Evolutionary conservation across 2,329 filamentous ascomycete species (phyloP).

Genomic region (Lasiodiplodia hormozganensis): DNA sequence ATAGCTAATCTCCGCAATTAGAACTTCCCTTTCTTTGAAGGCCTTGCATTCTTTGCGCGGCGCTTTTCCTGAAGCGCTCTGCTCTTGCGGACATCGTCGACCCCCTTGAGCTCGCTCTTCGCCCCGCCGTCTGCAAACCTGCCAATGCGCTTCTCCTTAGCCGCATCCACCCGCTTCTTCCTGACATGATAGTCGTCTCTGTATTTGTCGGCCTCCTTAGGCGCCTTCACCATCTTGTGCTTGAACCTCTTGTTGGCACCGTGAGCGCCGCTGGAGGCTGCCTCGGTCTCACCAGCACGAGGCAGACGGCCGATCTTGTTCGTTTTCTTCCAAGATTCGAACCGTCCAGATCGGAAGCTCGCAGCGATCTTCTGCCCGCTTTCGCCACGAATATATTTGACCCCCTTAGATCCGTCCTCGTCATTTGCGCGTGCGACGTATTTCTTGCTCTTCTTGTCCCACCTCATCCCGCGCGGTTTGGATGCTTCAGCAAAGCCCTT

Average conservation of each 20-base stretch:
- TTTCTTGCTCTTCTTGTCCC: conserved; percentile 97
- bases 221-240: conserved; percentile 86
- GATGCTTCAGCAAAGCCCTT: conserved; percentile 80
- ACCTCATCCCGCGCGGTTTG: conserved; percentile 78
- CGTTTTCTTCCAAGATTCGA: conserved; percentile 88
- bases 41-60: conserved; percentile 87
- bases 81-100: conserved; percentile 84
- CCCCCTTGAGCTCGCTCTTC: conserved; percentile 80
- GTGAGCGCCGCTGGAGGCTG: conserved; percentile 45
- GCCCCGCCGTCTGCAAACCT: conserved; percentile 74
- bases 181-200: conserved; percentile 88
- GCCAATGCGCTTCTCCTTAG: conserved; percentile 82
- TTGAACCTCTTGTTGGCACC: conserved; percentile 68
- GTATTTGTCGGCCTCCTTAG: conserved; percentile 92
- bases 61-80: conserved; percentile 77
- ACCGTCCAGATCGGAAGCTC: conserved; percentile 89
- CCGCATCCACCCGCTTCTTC: conserved; percentile 88
- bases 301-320: conserved; percentile 82
- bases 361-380: conserved; percentile 95
- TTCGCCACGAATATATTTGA: conserved; percentile 83
- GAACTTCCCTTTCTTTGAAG: conserved; percentile 65
- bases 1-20: conserved; percentile 34
- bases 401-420: conserved; percentile 82
- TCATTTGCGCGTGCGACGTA: conserved; percentile 93
- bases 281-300: conserved; percentile 82